Conservation (phyloP, 2,329 filamentous ascomycete species). For the Mollisiaceae sp. region DNA sequence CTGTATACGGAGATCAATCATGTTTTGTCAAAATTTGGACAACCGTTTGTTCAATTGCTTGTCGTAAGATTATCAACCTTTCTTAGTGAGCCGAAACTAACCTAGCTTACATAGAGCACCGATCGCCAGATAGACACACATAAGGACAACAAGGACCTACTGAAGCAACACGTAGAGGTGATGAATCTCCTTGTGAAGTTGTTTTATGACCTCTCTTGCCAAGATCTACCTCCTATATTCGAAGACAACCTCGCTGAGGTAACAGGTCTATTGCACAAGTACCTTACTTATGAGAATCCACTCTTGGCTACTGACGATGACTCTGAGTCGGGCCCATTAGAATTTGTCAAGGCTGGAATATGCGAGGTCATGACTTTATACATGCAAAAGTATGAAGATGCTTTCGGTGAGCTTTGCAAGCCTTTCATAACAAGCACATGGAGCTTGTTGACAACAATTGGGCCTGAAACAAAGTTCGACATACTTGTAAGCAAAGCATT, state of each 20-base stretch:
- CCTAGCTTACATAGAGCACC: slow-evolving; percentile 56
- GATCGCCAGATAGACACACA: slow-evolving; percentile 77
- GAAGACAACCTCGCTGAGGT: slow-evolving; percentile 85
- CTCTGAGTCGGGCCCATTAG: slow-evolving; percentile 81
- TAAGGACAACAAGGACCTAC: slow-evolving; percentile 72
- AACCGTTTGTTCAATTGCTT: slow-evolving; percentile 81
- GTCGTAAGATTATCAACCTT: slow-evolving; percentile 54
- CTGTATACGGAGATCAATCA: slow-evolving; percentile 97
- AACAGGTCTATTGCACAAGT: slow-evolving; percentile 84
- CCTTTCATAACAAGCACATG: slow-evolving; percentile 91
- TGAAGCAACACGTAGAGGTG: slow-evolving; percentile 82
- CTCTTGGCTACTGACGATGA: slow-evolving; percentile 85
- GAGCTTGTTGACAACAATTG: slow-evolving; percentile 86
- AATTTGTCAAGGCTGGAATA: slow-evolving; percentile 90
- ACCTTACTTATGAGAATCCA: slow-evolving; percentile 87
- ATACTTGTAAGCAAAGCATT: slow-evolving; percentile 92
- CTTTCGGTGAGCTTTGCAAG: slow-evolving; percentile 79
- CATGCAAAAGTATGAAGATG: slow-evolving; percentile 94
- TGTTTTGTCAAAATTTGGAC: slow-evolving; percentile 83
- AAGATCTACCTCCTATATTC: slow-evolving; percentile 93
- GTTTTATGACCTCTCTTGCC: slow-evolving; percentile 95
- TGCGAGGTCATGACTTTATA: slow-evolving; percentile 91
- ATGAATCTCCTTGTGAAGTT: slow-evolving; percentile 90
- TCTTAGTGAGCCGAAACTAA: background rate
- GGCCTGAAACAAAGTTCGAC: slow-evolving; percentile 90